Conservation (phyloP, 2,329 filamentous ascomycete genomes). For the Bretziella fagacearum region DNA sequence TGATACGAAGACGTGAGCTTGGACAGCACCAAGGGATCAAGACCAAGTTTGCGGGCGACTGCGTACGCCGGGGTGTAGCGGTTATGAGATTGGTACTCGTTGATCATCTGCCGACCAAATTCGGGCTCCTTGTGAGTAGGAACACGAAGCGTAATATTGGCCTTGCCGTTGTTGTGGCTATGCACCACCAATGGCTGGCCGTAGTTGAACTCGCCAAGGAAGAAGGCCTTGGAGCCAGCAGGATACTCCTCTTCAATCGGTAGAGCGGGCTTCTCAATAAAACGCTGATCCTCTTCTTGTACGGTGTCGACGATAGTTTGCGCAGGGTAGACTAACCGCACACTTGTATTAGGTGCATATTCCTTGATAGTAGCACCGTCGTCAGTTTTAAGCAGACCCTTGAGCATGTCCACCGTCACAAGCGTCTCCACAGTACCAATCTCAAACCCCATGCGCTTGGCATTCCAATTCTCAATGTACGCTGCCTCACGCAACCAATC, state of each 20-base stretch:
- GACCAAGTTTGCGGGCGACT: constrained; percentile 64
- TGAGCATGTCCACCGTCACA: constrained; percentile 84
- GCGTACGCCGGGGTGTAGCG: constrained; percentile 75
- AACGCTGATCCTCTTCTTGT: constrained; percentile 77
- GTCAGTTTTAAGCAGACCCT: constrained; percentile 77
- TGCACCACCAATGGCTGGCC: constrained; percentile 75
- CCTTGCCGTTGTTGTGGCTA: constrained; percentile 55
- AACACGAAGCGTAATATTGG: constrained; percentile 61
- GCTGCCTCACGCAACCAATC: constrained; percentile 73
- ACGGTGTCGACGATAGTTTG: constrained; percentile 85
- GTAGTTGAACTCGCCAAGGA: constrained; percentile 84
- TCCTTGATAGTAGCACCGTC: constrained; percentile 85
- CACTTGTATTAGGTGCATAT: constrained; percentile 68
- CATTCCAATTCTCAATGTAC: constrained; percentile 72
- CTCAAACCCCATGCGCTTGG: constrained; percentile 74
- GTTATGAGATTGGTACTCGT: constrained; percentile 48
- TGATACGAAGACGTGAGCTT: constrained; percentile 93
- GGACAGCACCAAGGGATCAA: constrained; percentile 77
- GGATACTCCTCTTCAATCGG: constrained; percentile 89
- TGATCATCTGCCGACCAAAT: constrained; percentile 61
- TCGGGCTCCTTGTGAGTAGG: constrained; percentile 59
- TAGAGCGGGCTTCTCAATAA: constrained; percentile 75
- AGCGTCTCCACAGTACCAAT: constrained; percentile 78
- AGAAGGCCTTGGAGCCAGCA: constrained; percentile 66
- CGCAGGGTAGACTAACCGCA: constrained; percentile 79